These are phyloP conservation scores for Phalaenopsis hybrid DNA, from an alignment of 116 monocot species.

Conservation along the genomic window DNA sequence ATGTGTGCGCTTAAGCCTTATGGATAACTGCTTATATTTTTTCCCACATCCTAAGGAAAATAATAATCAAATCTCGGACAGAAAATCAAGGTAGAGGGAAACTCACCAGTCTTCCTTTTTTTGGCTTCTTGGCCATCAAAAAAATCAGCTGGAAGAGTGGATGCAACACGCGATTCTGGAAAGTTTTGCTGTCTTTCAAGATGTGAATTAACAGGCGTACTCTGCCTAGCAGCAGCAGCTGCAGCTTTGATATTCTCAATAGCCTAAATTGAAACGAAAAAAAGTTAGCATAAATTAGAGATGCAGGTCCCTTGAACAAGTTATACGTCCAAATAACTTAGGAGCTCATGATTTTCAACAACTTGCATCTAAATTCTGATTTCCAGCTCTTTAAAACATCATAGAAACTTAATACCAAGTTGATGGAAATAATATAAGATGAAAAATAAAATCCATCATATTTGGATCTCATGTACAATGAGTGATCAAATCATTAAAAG, in stretches of 20 bases:
- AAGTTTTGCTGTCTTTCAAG: slow-evolving; percentile 26
- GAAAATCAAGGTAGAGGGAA: neutral
- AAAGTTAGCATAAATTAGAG: neutral
- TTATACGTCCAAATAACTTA: neutral
- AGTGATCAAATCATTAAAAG: too few relatives aligned
- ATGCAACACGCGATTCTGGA: slow-evolving; percentile 31
- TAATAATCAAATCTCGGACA: neutral
- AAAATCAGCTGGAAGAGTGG: slow-evolving; percentile 53
- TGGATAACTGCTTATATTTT: neutral
- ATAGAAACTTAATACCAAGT: neutral
- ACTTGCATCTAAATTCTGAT: neutral
- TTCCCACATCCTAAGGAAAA: neutral
- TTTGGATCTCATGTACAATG: too few relatives aligned
- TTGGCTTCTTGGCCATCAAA: slow-evolving; percentile 59
- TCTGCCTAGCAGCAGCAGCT: slow-evolving; percentile 46
- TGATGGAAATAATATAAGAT: neutral
- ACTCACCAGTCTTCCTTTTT: slow-evolving; percentile 56
- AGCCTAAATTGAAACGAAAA: slow-evolving; percentile 33
- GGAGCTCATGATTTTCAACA: neutral
- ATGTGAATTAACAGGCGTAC: slow-evolving; percentile 18
- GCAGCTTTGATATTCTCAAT: slow-evolving; percentile 70
- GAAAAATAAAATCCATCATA: too few relatives aligned
- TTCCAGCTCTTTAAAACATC: neutral
- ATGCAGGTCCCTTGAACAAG: neutral
- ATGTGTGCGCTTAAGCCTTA: neutral